Evolutionary conservation across 2,329 filamentous ascomycete genomes (phyloP).

Genomic region (Pseudocercospora macadamiae): DNA sequence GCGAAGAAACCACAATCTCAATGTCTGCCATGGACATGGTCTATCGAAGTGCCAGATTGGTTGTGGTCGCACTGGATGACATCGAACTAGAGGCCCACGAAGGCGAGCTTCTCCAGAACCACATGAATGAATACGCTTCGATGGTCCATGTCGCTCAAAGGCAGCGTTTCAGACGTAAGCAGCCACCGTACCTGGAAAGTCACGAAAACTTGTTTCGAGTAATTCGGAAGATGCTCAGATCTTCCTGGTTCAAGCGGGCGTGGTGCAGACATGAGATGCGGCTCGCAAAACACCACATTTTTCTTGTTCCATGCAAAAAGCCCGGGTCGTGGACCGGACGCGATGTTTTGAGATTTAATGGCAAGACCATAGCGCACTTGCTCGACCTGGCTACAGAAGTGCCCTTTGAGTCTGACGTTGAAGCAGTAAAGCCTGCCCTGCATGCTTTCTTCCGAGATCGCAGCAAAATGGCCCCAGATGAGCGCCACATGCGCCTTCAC

Average conservation of each 20-base stretch:
- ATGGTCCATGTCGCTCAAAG: conserved; percentile 35
- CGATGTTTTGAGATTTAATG: conserved; percentile 44
- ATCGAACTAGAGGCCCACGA: conserved; percentile 42
- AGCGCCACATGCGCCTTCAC: conserved; percentile 29
- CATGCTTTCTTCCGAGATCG: conserved; percentile 41
- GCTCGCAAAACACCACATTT: conserved; percentile 45
- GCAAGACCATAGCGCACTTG: conserved; percentile 46
- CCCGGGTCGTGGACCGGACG: conserved; percentile 23
- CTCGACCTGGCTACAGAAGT: conserved; percentile 41
- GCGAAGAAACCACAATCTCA: conserved; percentile 43
- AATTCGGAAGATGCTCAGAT: conserved; percentile 43
- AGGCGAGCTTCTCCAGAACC: conserved; percentile 41
- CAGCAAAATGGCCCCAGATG: conserved; percentile 30
- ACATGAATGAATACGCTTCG: conserved; percentile 42
- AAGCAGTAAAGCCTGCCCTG: conserved; percentile 37
- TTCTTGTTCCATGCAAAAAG: conserved; percentile 43
- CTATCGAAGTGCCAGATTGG: conserved; percentile 45
- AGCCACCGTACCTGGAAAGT: conserved; percentile 37
- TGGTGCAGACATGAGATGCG: conserved; percentile 52
- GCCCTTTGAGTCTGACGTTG: conserved; percentile 36
- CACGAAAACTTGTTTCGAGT: conserved; percentile 38
- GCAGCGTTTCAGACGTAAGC: conserved; percentile 37
- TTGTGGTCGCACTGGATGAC: conserved; percentile 49
- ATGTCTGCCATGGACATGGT: conserved; percentile 48
- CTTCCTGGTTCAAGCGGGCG: conserved; percentile 49